Evolutionary conservation across 1,139 yeast species (phyloP).

Genomic region (Geotrichum candidum): DNA sequence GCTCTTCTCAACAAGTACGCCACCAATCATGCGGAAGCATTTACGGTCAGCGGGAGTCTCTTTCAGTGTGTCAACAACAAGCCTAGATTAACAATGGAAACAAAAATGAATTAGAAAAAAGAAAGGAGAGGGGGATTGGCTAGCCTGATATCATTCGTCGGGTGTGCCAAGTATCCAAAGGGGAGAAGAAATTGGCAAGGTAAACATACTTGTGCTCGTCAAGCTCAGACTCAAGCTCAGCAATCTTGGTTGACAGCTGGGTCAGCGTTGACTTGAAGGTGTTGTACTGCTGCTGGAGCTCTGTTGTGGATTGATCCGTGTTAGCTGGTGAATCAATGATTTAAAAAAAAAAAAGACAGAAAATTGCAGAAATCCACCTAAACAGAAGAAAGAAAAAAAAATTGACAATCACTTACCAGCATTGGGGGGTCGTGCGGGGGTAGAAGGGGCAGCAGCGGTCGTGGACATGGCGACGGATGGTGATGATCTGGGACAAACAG

Average conservation of each 20-base stretch:
- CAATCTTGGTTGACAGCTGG: slow-evolving; percentile 37
- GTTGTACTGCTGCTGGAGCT: slow-evolving; percentile 41
- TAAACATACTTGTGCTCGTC: slow-evolving; percentile 37
- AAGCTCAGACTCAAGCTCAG: slow-evolving; percentile 39
- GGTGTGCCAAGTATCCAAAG: slow-evolving; percentile 5
- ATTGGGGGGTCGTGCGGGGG: slow-evolving; percentile 11
- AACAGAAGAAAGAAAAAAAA: background rate
- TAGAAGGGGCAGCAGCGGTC: background rate
- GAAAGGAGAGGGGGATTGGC: background rate
- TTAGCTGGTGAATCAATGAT: background rate
- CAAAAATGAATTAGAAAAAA: background rate
- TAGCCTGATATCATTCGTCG: background rate
- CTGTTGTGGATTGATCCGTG: slow-evolving; percentile 17
- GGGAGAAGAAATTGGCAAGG: background rate
- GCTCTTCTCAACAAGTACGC: slow-evolving; percentile 77
- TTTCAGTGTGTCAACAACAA: slow-evolving; percentile 52
- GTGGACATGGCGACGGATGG: background rate
- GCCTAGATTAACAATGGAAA: slow-evolving; percentile 22
- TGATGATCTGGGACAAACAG: background rate
- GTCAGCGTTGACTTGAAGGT: slow-evolving; percentile 36
- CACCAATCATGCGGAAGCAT: slow-evolving; percentile 92
- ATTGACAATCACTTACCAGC: slow-evolving; percentile 13
- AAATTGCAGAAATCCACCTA: background rate
- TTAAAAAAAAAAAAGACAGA: background rate
- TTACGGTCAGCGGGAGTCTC: slow-evolving; percentile 54